Evolutionary conservation across 192 early-diverging fungal species (phyloP).

Genomic region (Globomyces pollinis-pini): DNA sequence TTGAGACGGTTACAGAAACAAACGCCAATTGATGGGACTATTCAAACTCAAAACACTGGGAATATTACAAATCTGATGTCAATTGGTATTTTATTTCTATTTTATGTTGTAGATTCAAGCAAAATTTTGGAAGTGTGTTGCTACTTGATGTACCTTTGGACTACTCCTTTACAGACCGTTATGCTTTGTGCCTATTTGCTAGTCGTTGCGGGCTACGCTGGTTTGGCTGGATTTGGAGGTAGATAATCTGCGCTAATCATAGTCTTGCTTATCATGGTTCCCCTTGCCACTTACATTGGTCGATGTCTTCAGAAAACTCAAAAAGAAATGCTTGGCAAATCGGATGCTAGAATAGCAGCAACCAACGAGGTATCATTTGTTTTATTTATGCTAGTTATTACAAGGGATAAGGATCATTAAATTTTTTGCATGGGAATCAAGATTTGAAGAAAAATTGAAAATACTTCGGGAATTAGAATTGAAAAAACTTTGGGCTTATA

Average conservation of each 20-base stretch:
- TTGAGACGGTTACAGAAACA: constrained; percentile 15
- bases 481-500: neutral
- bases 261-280: constrained; percentile 32
- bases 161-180: neutral
- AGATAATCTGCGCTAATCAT: constrained; percentile 19
- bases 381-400: no score
- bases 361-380: no score
- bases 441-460: constrained; percentile 14
- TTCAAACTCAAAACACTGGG: neutral
- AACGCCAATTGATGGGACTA: neutral
- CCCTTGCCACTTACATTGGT: constrained; percentile 17
- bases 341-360: constrained; percentile 54
- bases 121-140: constrained; percentile 27
- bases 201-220: constrained; percentile 6
- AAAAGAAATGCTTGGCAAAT: constrained; percentile 40
- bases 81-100: no score
- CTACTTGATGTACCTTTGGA: constrained; percentile 16
- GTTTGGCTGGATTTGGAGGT: constrained; percentile 3
- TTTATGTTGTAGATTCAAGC: constrained; percentile 4
- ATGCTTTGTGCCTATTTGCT: neutral
- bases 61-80: constrained; percentile 9
- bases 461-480: constrained; percentile 22
- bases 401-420: constrained; percentile 36
- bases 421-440: constrained; percentile 32
- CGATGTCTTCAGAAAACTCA: constrained; percentile 26